phyloP scores from a whole-genome alignment of 2,329 filamentous ascomycete species.

The Scleromitrula shiraiana region DNA sequence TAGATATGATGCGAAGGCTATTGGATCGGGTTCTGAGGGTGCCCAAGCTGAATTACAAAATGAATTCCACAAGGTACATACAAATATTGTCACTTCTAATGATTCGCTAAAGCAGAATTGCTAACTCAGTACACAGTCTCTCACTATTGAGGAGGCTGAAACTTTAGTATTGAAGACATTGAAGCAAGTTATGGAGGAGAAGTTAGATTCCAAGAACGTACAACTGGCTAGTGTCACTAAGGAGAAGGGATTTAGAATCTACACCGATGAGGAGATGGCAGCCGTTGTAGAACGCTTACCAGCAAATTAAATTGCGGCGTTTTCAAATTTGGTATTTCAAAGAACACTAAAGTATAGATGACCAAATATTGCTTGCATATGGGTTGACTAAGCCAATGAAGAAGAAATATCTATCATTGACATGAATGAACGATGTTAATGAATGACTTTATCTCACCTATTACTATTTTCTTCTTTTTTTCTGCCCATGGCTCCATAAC shows the following conservation, averaged over 20 bases:
- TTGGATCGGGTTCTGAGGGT: conserved; percentile 93
- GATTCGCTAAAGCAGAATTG: not conserved
- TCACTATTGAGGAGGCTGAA: conserved; percentile 88
- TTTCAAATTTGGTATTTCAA: too few species aligned
- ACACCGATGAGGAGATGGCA: conserved; percentile 96
- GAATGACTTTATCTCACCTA: not conserved
- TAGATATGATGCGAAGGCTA: conserved; percentile 97
- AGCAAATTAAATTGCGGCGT: conserved; percentile 44
- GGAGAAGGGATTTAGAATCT: conserved; percentile 97
- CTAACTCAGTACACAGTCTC: conserved; percentile 47
- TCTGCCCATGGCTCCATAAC: too few species aligned
- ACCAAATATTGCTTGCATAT: conserved; percentile 1
- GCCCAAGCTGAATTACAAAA: conserved; percentile 97
- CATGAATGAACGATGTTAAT: conserved; percentile 9
- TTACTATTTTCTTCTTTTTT: not conserved
- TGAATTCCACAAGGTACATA: conserved; percentile 80
- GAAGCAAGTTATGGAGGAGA: conserved; percentile 99
- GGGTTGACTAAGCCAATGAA: conserved; percentile 2
- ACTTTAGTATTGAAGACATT: conserved; percentile 93
- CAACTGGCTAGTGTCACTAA: conserved; percentile 96
- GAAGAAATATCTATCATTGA: conserved; percentile 3
- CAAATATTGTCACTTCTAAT: not conserved
- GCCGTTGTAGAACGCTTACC: conserved; percentile 78
- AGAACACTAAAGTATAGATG: conserved; percentile 4
- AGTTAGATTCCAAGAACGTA: conserved; percentile 97